phyloP scores from a whole-genome alignment of 2,329 filamentous ascomycete genomes.

The Penicillium sclerotigenum region DNA sequence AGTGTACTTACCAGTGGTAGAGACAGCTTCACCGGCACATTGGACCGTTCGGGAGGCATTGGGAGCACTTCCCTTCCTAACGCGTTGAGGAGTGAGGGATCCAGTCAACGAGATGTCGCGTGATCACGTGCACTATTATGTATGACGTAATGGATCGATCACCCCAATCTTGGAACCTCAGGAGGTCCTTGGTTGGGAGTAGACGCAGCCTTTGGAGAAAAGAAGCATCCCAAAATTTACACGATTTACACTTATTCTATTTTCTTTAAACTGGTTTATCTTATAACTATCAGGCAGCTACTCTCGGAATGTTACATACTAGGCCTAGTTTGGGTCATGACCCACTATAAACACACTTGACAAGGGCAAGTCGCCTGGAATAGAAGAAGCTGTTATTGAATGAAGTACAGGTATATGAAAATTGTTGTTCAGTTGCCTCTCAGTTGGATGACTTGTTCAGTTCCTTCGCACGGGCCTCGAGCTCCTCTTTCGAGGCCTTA shows the following conservation, averaged over 20 bases:
- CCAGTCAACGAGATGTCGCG: slow-evolving; percentile 6
- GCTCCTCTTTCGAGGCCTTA: slow-evolving; percentile 61
- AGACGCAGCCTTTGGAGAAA: not conserved
- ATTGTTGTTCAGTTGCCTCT: not conserved
- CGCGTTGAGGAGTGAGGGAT: slow-evolving; percentile 11
- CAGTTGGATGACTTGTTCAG: slow-evolving; percentile 48
- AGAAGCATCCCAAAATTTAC: no score
- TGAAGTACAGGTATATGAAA: not conserved
- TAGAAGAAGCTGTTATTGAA: not conserved
- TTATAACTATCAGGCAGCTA: not conserved
- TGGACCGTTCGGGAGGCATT: slow-evolving; percentile 44
- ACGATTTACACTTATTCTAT: not conserved
- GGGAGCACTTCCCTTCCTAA: slow-evolving; percentile 29
- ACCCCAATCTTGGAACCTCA: not conserved
- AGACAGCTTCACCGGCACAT: slow-evolving; percentile 59
- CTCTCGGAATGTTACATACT: not conserved
- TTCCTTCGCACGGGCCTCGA: slow-evolving; percentile 61
- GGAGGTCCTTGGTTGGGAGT: not conserved
- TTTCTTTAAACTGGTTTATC: not conserved
- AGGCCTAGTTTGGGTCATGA: not conserved
- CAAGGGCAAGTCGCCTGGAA: not conserved
- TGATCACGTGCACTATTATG: slow-evolving; percentile 10
- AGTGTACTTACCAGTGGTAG: slow-evolving; percentile 53
- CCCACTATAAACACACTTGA: not conserved
- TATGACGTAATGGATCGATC: slow-evolving; percentile 17